Percentiles rank a stretch among this genome's conserved stretches.
Conservation (phyloP, 2,329 filamentous ascomycete species). For the Calonectria pseudoreteaudii region DNA sequence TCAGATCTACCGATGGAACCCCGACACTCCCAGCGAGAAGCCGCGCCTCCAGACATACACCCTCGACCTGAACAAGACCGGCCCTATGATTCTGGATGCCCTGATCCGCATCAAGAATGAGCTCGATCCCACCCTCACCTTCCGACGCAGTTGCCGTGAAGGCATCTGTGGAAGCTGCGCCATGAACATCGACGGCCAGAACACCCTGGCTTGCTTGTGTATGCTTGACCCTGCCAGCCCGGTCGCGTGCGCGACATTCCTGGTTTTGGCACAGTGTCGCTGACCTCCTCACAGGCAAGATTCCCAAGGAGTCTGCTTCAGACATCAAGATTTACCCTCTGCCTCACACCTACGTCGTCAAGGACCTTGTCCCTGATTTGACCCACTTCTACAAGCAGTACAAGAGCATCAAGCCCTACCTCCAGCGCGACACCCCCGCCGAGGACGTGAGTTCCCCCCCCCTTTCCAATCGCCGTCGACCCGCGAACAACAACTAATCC, state of each 20-base stretch:
- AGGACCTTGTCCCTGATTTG: conserved; percentile 97
- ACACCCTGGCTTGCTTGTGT: conserved; percentile 98
- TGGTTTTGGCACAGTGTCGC: conserved; percentile 17
- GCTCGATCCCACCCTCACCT: conserved; percentile 94
- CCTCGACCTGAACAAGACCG: conserved; percentile 97
- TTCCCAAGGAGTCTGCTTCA: conserved; percentile 82
- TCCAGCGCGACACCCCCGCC: conserved; percentile 88
- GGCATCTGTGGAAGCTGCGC: conserved; percentile 98
- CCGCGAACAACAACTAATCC: conserved; percentile 18
- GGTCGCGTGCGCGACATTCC: conserved; percentile 43
- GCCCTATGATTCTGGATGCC: conserved; percentile 97
- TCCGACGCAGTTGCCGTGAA: conserved; percentile 95
- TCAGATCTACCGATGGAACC: conserved; percentile 99
- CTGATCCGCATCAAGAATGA: conserved; percentile 99
- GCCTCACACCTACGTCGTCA: conserved; percentile 98
- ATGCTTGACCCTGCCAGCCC: conserved; percentile 46
- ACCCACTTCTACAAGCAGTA: conserved; percentile 99
- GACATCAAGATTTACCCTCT: conserved; percentile 97
- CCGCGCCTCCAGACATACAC: conserved; percentile 95
- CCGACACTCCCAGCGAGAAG: conserved; percentile 91
- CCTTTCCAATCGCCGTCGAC: neutral
- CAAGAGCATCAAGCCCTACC: conserved; percentile 99
- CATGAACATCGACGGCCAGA: conserved; percentile 99
- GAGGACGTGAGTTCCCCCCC: conserved; percentile 75
- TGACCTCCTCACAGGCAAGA: conserved; percentile 76